Conservation (phyloP, 495 filamentous ascomycete species). For the Hyaloscypha bicolor region DNA sequence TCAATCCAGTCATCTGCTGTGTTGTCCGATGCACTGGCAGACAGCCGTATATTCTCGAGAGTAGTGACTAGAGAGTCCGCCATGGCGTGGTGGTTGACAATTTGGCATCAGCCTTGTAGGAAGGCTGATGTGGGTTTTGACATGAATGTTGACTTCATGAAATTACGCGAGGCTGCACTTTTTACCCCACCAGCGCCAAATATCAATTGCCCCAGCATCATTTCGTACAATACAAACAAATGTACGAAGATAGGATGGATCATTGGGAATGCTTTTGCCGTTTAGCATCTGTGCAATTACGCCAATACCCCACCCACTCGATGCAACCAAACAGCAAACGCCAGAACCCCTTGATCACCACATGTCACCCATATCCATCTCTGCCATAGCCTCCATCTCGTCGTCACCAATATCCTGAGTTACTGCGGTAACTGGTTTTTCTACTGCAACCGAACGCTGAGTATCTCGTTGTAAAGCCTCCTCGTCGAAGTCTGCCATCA, state of each 20-base stretch:
- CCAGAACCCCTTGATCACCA: conserved; percentile 46
- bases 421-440: conserved; percentile 7
- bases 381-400: conserved; percentile 70
- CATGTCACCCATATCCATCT: conserved; percentile 64
- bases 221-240: not conserved
- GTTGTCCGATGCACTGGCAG: not conserved
- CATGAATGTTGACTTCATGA: not conserved
- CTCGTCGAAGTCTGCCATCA: conserved; percentile 51
- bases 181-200: conserved; percentile 2
- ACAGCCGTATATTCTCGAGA: conserved; percentile 31
- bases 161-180: conserved; percentile 6
- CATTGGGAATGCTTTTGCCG: not conserved
- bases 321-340: not conserved
- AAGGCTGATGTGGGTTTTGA: conserved; percentile 4
- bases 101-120: not conserved
- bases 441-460: conserved; percentile 13
- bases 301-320: not conserved
- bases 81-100: conserved; percentile 21
- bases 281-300: not conserved
- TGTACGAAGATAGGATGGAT: not conserved
- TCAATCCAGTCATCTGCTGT: conserved; percentile 52
- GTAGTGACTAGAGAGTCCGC: conserved; percentile 33
- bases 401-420: conserved; percentile 39
- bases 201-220: not conserved
- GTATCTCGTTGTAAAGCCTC: not conserved